Percentiles rank a stretch among this genome's conserved stretches.
Evolutionary conservation across 805 yeast genomes (phyloP).

Genomic region (Metschnikowia bowlesiae): DNA sequence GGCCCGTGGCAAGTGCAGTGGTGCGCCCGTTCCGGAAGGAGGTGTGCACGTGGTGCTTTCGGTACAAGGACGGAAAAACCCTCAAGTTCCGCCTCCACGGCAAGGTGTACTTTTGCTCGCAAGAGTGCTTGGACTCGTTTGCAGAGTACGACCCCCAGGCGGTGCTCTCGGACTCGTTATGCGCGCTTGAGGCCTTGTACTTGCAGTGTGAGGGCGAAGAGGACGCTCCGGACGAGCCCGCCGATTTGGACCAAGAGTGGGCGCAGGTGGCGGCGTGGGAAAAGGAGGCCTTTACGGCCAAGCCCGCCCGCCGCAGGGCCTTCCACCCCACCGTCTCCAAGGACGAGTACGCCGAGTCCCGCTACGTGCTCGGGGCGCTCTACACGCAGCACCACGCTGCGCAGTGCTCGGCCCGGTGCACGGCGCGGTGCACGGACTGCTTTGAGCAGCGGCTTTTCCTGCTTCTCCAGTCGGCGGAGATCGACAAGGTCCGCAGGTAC

Average conservation of each 20-base stretch:
- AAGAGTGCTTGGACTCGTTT: constrained; percentile 40
- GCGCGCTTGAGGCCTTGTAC: constrained; percentile 33
- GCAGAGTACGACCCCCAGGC: constrained; percentile 29
- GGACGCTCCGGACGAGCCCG: constrained; percentile 5
- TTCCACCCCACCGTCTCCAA: constrained; percentile 43
- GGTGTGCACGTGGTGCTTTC: constrained; percentile 53
- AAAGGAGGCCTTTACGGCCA: constrained; percentile 24
- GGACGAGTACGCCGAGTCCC: constrained; percentile 49
- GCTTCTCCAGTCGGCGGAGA: constrained; percentile 49
- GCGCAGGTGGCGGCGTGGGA: constrained; percentile 35
- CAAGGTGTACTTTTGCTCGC: constrained; percentile 48
- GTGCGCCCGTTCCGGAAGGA: constrained; percentile 56
- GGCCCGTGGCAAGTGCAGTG: constrained; percentile 47
- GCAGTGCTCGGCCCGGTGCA: background rate
- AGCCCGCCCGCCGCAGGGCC: constrained; percentile 30
- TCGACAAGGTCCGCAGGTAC: constrained; percentile 39
- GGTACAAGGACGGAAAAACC: constrained; percentile 44
- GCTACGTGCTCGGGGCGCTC: constrained; percentile 36
- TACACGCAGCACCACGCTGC: constrained; percentile 13
- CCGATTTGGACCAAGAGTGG: constrained; percentile 34
- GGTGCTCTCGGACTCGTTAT: constrained; percentile 30
- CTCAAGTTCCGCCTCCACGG: constrained; percentile 38
- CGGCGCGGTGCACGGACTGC: background rate
- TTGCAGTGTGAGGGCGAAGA: constrained; percentile 24
- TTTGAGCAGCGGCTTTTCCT: constrained; percentile 26